Conservation (phyloP, 2,329 filamentous ascomycete genomes). For the Paecilomyces formosus region DNA sequence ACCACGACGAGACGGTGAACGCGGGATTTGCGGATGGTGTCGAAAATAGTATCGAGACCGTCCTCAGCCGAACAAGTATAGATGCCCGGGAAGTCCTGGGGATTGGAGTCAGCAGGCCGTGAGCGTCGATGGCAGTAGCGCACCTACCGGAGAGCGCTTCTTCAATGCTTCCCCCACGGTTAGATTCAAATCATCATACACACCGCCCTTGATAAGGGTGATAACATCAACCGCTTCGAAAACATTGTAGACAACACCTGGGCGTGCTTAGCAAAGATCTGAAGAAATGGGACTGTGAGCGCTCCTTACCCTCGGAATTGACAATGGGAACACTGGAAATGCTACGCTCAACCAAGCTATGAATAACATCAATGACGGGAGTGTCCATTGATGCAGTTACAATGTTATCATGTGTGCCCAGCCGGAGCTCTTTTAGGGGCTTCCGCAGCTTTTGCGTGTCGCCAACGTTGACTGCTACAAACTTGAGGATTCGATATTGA, state of each 20-base stretch:
- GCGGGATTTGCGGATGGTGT: slow-evolving; percentile 89
- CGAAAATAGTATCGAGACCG: slow-evolving; percentile 89
- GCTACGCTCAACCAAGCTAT: slow-evolving; percentile 83
- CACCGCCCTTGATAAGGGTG: slow-evolving; percentile 84
- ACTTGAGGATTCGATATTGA: slow-evolving; percentile 97
- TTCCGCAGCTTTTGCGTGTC: slow-evolving; percentile 86
- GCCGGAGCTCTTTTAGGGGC: slow-evolving; percentile 70
- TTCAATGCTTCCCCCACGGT: slow-evolving; percentile 83
- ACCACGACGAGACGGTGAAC: slow-evolving; percentile 91
- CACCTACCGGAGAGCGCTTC: slow-evolving; percentile 65
- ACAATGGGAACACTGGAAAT: slow-evolving; percentile 94
- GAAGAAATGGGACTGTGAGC: background rate
- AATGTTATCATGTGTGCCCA: slow-evolving; percentile 78
- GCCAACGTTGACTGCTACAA: slow-evolving; percentile 89
- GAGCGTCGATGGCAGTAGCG: background rate
- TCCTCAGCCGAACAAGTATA: slow-evolving; percentile 93
- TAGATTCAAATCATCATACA: slow-evolving; percentile 81
- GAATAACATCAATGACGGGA: slow-evolving; percentile 88
- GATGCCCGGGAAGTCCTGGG: slow-evolving; percentile 81
- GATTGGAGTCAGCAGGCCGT: slow-evolving; percentile 4
- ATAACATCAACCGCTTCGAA: slow-evolving; percentile 98
- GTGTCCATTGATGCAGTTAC: slow-evolving; percentile 82
- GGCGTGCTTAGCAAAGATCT: background rate
- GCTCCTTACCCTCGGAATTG: slow-evolving; percentile 57
- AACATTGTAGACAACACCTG: slow-evolving; percentile 75